phyloP scores from a whole-genome alignment of 140 eudicot species.

The Anethum foeniculum region DNA sequence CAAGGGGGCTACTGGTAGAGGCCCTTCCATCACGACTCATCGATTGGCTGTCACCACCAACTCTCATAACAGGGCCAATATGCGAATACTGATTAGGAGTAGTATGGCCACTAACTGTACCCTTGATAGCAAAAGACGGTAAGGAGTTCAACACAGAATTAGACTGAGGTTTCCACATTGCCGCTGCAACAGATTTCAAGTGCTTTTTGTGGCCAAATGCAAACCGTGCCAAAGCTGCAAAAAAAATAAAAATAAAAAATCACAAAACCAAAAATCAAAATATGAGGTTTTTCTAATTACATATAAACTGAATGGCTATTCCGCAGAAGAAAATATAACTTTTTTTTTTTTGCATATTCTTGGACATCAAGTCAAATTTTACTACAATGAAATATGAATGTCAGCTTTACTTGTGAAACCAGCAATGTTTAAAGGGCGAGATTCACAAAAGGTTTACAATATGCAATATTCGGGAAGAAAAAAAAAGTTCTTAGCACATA shows the following conservation, averaged over 20 bases:
- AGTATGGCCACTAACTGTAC: conserved; percentile 58
- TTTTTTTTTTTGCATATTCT: not conserved
- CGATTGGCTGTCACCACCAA: conserved; percentile 55
- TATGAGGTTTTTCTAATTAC: not conserved
- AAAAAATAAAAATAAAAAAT: not conserved
- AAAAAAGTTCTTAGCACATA: not conserved
- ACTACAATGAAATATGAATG: not conserved
- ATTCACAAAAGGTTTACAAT: not conserved
- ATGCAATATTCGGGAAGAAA: not conserved
- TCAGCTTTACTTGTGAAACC: not conserved
- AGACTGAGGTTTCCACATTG: conserved; percentile 76
- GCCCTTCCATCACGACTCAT: conserved; percentile 51
- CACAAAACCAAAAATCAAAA: not conserved
- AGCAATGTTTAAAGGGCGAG: not conserved
- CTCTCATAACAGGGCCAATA: conserved; percentile 61
- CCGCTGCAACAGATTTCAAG: conserved; percentile 82
- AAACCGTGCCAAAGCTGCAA: conserved; percentile 90
- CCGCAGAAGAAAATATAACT: not conserved
- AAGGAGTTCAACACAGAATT: conserved; percentile 56
- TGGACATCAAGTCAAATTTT: not conserved
- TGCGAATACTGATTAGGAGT: conserved; percentile 74
- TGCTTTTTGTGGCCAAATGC: conserved; percentile 92
- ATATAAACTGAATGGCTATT: not conserved
- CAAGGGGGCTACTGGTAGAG: conserved; percentile 87
- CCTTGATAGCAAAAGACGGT: conserved; percentile 51